phyloP scores from a whole-genome alignment of 2,329 filamentous ascomycete genomes.

The Colletotrichum lentis region DNA sequence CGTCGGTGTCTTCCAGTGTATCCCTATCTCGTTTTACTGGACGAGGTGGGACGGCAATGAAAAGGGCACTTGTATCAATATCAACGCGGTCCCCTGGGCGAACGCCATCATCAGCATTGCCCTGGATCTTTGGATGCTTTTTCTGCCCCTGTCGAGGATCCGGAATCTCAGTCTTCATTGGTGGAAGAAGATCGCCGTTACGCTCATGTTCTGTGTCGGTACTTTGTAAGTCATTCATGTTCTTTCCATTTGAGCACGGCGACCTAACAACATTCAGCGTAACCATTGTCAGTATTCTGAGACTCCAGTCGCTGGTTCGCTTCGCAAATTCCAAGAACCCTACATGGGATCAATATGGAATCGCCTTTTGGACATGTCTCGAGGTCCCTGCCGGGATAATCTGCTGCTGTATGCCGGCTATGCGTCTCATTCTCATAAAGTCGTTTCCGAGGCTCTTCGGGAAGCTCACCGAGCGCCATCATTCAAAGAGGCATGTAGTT shows the following conservation, averaged over 20 bases:
- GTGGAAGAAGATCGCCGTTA: conserved; percentile 54
- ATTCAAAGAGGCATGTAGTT: conserved; percentile 2
- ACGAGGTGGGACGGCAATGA: conserved; percentile 52
- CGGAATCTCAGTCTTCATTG: conserved; percentile 47
- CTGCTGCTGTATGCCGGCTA: conserved; percentile 31
- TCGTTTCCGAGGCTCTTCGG: conserved; percentile 22
- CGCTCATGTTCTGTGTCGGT: conserved; percentile 55
- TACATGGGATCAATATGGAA: conserved; percentile 44
- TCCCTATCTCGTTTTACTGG: conserved; percentile 53
- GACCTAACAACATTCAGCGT: conserved; percentile 39
- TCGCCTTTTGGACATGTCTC: conserved; percentile 39
- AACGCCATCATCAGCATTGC: conserved; percentile 53
- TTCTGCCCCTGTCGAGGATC: conserved; percentile 51
- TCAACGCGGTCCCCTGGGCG: conserved; percentile 52
- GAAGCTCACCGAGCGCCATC: conserved; percentile 22
- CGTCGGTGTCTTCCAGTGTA: conserved; percentile 50
- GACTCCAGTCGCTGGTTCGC: conserved; percentile 43
- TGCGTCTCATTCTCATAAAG: conserved; percentile 35
- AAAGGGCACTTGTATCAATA: conserved; percentile 52
- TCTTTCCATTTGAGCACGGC: neutral
- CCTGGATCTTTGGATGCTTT: conserved; percentile 55
- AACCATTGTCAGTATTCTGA: conserved; percentile 46
- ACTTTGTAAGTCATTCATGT: conserved; percentile 46
- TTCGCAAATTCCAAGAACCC: conserved; percentile 44
- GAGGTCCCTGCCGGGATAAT: conserved; percentile 33